Conservation (phyloP, 2,329 filamentous ascomycete genomes). For the Penicillium occitanis region DNA sequence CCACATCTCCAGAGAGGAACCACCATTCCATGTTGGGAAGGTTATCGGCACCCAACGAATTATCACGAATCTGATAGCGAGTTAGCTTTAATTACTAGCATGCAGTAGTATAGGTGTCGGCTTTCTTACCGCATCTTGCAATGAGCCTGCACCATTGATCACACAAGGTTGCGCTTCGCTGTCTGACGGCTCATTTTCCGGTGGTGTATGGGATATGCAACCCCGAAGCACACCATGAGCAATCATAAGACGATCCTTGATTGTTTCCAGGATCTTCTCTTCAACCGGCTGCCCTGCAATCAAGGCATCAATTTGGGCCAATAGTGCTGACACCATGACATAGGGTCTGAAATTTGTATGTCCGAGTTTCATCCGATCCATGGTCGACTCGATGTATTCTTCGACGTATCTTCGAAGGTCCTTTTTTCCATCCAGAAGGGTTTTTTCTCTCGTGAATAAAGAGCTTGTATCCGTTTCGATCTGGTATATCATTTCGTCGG, state of each 20-base stretch:
- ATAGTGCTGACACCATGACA: background rate
- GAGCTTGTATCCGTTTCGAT: background rate
- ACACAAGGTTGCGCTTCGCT: background rate
- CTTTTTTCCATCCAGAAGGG: background rate
- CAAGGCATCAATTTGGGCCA: background rate
- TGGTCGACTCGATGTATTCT: background rate
- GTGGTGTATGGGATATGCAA: background rate
- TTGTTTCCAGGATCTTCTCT: background rate
- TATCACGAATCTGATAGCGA: background rate
- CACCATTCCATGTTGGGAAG: background rate
- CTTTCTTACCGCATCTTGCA: background rate
- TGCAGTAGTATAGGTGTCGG: background rate
- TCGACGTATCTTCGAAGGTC: background rate
- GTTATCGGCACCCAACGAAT: background rate
- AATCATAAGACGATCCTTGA: background rate
- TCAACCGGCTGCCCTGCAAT: background rate
- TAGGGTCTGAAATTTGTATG: background rate
- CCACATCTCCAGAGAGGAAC: background rate
- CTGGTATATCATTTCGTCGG: background rate
- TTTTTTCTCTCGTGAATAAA: background rate
- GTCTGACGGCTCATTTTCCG: background rate
- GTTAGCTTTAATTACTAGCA: background rate
- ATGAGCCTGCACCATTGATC: background rate
- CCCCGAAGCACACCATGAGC: background rate
- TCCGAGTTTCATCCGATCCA: background rate